These are phyloP conservation scores for Meyerozyma elateridarum DNA, from an alignment of 1,139 yeast species.

Conservation along the genomic window DNA sequence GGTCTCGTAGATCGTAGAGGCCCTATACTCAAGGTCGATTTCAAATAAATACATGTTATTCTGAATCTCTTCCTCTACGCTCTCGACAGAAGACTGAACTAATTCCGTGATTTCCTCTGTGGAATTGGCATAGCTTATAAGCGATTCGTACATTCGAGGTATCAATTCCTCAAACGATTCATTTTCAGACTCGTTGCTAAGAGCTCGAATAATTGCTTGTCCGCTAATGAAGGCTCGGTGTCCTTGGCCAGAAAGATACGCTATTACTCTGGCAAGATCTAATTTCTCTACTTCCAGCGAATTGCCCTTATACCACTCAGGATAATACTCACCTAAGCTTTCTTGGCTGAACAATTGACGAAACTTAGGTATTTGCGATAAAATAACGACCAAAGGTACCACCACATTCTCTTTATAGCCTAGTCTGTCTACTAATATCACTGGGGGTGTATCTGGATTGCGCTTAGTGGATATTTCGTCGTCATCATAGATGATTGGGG, in stretches of 20 bases:
- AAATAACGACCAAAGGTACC: conserved; percentile 21
- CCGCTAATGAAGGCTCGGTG: conserved; percentile 11
- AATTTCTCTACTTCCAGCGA: conserved; percentile 8
- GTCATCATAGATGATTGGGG: conserved; percentile 4
- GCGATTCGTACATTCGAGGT: conserved; percentile 1
- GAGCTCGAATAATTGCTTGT: conserved; percentile 1
- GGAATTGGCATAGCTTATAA: conserved; percentile 12
- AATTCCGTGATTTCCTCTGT: conserved; percentile 10
- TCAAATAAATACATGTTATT: conserved; percentile 29
- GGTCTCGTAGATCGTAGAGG: conserved; percentile 25
- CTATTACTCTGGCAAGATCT: conserved; percentile 8
- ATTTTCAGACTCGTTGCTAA: neutral
- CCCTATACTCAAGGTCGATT: conserved; percentile 30
- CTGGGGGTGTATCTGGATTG: conserved; percentile 13
- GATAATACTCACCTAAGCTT: conserved; percentile 14
- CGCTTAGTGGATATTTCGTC: conserved; percentile 1
- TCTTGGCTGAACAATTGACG: conserved; percentile 10
- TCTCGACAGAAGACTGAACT: conserved; percentile 23
- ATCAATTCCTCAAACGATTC: neutral
- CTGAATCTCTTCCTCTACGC: conserved; percentile 20
- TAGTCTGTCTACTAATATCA: conserved; percentile 13
- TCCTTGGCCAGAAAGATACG: conserved; percentile 11
- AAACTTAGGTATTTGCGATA: conserved; percentile 23
- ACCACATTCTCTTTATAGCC: conserved; percentile 22
- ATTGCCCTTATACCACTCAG: conserved; percentile 12